These are phyloP conservation scores for Hypoxylon subgilvum DNA, from an alignment of 495 filamentous ascomycete genomes.

Conservation along the genomic window DNA sequence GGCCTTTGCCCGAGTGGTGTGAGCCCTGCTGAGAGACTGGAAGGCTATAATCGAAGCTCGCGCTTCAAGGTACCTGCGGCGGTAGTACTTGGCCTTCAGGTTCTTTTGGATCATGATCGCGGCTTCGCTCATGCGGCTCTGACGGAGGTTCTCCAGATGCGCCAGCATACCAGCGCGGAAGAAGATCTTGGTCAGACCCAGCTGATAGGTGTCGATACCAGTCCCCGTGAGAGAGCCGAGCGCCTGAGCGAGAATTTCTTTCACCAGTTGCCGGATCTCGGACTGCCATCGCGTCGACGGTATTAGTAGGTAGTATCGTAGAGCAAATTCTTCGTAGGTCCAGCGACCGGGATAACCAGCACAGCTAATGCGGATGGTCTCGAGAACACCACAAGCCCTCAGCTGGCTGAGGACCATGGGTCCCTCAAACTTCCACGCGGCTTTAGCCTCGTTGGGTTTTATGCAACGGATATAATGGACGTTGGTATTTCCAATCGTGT, in stretches of 20 bases:
- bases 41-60: conserved; percentile 78
- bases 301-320: conserved; percentile 98
- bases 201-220: conserved; percentile 91
- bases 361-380: conserved; percentile 97
- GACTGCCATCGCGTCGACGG: conserved; percentile 90
- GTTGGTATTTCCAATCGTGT: conserved; percentile 95
- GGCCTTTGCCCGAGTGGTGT: conserved; percentile 75
- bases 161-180: conserved; percentile 99
- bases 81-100: conserved; percentile 90
- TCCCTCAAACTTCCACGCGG: conserved; percentile 96
- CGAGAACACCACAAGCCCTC: conserved; percentile 96
- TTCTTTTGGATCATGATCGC: conserved; percentile 99
- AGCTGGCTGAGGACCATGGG: conserved; percentile 98
- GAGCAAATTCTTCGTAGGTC: conserved; percentile 98
- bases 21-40: conserved; percentile 75
- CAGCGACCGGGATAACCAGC: conserved; percentile 97
- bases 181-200: conserved; percentile 97
- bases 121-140: conserved; percentile 86
- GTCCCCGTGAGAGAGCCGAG: conserved; percentile 76
- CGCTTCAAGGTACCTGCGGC: conserved; percentile 88
- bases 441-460: conserved; percentile 98
- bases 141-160: conserved; percentile 92
- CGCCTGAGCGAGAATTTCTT: conserved; percentile 88
- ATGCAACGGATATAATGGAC: conserved; percentile 99
- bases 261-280: conserved; percentile 91